phyloP scores from a whole-genome alignment of 2,329 filamentous ascomycete genomes.

The Aspergillus tanneri region DNA sequence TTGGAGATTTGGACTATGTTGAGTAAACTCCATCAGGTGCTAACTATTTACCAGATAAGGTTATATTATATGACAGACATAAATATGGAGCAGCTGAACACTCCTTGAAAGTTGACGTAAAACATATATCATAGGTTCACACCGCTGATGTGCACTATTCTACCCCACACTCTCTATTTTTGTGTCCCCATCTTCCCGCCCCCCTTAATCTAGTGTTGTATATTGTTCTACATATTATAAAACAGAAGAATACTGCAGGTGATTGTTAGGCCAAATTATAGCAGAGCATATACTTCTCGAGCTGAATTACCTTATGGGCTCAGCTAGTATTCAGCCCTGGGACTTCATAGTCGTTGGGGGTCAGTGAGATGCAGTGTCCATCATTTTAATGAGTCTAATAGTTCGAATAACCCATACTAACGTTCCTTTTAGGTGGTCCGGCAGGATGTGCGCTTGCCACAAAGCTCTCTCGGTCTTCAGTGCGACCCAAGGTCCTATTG shows the following conservation, averaged over 20 bases:
- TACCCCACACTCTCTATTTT: no score
- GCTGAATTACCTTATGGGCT: conserved; percentile 5
- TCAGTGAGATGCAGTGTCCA: conserved; percentile 1
- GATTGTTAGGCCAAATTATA: not conserved
- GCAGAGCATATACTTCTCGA: not conserved
- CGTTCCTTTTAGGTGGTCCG: conserved; percentile 58
- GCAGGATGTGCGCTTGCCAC: conserved; percentile 59
- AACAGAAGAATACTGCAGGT: not conserved
- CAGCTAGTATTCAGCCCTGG: conserved; percentile 1
- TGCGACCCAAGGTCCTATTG: conserved; percentile 56
- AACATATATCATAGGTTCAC: no score
- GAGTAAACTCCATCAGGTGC: no score
- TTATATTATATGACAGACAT: no score
- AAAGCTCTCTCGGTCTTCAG: conserved; percentile 49
- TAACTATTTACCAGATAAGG: no score
- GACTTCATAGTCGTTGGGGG: conserved; percentile 24
- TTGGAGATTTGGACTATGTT: no score
- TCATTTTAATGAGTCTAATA: not conserved
- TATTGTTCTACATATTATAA: no score
- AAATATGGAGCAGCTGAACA: no score
- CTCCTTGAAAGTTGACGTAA: no score
- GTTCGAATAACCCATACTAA: not conserved
- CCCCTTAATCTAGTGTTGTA: no score
- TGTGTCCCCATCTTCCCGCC: no score
- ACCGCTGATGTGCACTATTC: no score